Percentiles rank a stretch among this genome's conserved stretches.
These are phyloP conservation scores for Tuber umbilicatum DNA, from an alignment of 495 filamentous ascomycete species.

Conservation along the genomic window DNA sequence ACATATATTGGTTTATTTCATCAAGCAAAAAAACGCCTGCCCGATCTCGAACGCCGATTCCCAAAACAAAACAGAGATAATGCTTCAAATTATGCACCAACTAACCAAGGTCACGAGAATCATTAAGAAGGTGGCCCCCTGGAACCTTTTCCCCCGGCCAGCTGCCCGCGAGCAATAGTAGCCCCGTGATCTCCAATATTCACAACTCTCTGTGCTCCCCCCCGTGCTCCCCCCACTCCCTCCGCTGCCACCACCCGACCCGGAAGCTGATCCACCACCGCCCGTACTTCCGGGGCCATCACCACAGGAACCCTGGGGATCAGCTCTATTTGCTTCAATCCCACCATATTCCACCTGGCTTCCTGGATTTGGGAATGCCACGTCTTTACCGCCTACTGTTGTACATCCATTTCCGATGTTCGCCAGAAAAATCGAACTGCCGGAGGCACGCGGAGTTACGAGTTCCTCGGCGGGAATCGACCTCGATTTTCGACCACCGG, in stretches of 20 bases:
- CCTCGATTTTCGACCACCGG: conserved; percentile 38
- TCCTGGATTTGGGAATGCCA: conserved; percentile 56
- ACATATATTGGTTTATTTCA: background rate
- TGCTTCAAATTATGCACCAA: background rate
- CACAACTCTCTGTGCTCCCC: conserved; percentile 11
- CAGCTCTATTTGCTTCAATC: conserved; percentile 29
- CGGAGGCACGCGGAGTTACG: conserved; percentile 39
- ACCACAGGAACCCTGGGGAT: conserved; percentile 26
- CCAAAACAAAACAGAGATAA: background rate
- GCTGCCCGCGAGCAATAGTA: conserved; percentile 15
- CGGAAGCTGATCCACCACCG: background rate
- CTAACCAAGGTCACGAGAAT: background rate
- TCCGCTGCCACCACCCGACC: background rate
- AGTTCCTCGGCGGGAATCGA: conserved; percentile 42
- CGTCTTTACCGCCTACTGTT: conserved; percentile 48
- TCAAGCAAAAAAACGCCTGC: background rate
- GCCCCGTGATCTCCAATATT: conserved; percentile 19
- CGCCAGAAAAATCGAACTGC: conserved; percentile 58
- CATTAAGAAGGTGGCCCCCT: background rate
- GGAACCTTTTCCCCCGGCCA: conserved; percentile 6
- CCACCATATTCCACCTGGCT: conserved; percentile 48
- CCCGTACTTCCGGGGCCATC: conserved; percentile 8
- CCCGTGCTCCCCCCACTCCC: conserved; percentile 3
- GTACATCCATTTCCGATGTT: conserved; percentile 55
- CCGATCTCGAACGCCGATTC: background rate